A percentile compares a stretch with the other conserved stretches of the same genome.
Evolutionary conservation across 1,139 yeast species (phyloP).

Genomic region (Debaryomyces psychrophilus): DNA sequence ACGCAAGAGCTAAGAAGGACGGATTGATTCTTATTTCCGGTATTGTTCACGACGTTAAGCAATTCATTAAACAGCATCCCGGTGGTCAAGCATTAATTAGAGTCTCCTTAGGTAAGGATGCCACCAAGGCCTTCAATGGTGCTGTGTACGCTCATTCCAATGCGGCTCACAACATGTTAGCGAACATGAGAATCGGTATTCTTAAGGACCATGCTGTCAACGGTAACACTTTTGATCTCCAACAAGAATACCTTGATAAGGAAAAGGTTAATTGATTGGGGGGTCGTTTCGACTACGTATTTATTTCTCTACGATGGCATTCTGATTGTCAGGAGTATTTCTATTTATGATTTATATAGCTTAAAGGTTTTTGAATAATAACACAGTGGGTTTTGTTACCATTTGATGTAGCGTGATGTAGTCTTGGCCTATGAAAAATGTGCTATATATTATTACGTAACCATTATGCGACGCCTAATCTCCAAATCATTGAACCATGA

Average conservation of each 20-base stretch:
- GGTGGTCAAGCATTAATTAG: slow-evolving; percentile 92
- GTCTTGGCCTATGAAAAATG: too few species aligned
- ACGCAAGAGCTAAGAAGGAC: slow-evolving; percentile 59
- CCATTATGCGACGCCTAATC: not conserved
- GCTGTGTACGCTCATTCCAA: slow-evolving; percentile 97
- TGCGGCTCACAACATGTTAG: slow-evolving; percentile 95
- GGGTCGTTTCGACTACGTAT: not conserved
- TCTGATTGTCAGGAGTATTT: slow-evolving; percentile 2
- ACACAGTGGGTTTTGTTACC: not conserved
- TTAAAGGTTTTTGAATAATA: not conserved
- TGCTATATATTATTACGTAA: too few species aligned
- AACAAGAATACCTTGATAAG: slow-evolving; percentile 53
- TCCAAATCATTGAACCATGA: too few species aligned
- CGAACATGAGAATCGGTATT: slow-evolving; percentile 95
- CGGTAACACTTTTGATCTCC: slow-evolving; percentile 55
- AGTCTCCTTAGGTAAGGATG: slow-evolving; percentile 93
- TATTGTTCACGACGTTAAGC: slow-evolving; percentile 88
- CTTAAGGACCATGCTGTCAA: slow-evolving; percentile 66
- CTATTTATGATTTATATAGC: slow-evolving; percentile 1
- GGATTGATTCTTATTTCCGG: slow-evolving; percentile 85
- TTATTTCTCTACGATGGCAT: slow-evolving; percentile 4
- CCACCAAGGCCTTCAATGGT: slow-evolving; percentile 96
- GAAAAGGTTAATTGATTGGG: slow-evolving; percentile 27
- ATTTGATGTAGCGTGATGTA: not conserved
- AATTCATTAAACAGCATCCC: slow-evolving; percentile 89